phyloP scores from a whole-genome alignment of 768 basidiomycete genomes.

The Boletus rufocinnamomeus region DNA sequence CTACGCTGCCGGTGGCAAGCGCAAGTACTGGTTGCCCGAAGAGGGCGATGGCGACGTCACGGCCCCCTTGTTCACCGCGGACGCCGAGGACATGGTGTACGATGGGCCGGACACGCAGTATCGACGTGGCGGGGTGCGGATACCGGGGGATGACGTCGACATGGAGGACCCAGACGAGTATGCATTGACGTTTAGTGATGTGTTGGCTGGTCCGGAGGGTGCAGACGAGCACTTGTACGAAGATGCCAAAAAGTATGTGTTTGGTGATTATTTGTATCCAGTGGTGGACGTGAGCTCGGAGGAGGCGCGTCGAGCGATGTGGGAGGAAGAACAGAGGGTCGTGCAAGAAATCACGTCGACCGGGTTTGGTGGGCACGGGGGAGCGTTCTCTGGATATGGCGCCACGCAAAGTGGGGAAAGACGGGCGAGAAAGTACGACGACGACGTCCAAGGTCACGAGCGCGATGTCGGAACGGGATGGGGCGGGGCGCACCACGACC shows the following conservation, averaged over 20 bases:
- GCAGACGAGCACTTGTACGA: constrained; percentile 76
- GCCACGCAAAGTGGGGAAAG: constrained; percentile 27
- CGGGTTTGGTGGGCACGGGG: constrained; percentile 8
- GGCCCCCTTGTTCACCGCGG: constrained; percentile 70
- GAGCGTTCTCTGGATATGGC: constrained; percentile 22
- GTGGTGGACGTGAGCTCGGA: constrained; percentile 81
- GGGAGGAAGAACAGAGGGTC: constrained; percentile 33
- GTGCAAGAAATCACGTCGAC: constrained; percentile 27
- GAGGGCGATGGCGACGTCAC: constrained; percentile 58
- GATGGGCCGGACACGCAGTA: constrained; percentile 56
- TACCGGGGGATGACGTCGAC: constrained; percentile 34
- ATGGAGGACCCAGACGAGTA: constrained; percentile 38
- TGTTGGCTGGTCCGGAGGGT: constrained; percentile 52
- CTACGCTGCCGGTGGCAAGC: constrained; percentile 86
- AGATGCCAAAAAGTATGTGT: constrained; percentile 76
- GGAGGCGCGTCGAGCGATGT: constrained; percentile 33
- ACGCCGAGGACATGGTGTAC: constrained; percentile 67
- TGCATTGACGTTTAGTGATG: constrained; percentile 29
- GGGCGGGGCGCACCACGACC: background rate
- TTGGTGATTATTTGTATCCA: constrained; percentile 91
- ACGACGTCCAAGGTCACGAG: constrained; percentile 7
- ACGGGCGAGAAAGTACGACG: constrained; percentile 8
- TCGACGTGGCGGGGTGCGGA: constrained; percentile 17
- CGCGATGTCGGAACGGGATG: constrained; percentile 20
- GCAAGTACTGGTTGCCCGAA: constrained; percentile 97